phyloP scores from a whole-genome alignment of 2,329 filamentous ascomycete genomes.

The Penicillium nordicum region DNA sequence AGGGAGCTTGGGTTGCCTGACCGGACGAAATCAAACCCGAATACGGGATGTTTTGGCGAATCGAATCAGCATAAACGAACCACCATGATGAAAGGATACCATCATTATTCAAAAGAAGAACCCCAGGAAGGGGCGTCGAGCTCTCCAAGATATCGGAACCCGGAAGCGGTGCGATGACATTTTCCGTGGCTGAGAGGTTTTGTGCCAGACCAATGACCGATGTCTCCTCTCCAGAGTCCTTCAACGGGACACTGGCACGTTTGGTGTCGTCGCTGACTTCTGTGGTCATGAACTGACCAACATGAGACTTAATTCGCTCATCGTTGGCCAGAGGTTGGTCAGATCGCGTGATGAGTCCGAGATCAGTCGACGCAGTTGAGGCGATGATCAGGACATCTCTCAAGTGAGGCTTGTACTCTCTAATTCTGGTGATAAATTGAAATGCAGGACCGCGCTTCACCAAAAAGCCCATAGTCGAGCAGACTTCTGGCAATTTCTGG shows the following conservation, averaged over 20 bases:
- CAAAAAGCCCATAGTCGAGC: slow-evolving; percentile 63
- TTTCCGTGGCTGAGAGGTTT: slow-evolving; percentile 80
- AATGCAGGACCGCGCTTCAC: slow-evolving; percentile 63
- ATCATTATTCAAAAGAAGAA: slow-evolving; percentile 84
- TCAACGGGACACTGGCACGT: slow-evolving; percentile 78
- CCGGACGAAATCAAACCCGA: slow-evolving; percentile 57
- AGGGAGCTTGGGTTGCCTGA: slow-evolving; percentile 11
- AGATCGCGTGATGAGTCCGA: slow-evolving; percentile 74
- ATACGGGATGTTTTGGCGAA: slow-evolving; percentile 70
- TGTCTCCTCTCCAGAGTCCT: slow-evolving; percentile 63
- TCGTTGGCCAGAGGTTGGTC: slow-evolving; percentile 63
- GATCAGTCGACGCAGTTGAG: slow-evolving; percentile 74
- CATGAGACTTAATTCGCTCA: slow-evolving; percentile 57
- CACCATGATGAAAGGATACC: slow-evolving; percentile 85
- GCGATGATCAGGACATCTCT: slow-evolving; percentile 78
- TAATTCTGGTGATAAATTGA: slow-evolving; percentile 73
- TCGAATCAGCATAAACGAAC: slow-evolving; percentile 84
- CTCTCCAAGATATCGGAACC: slow-evolving; percentile 77
- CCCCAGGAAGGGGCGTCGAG: slow-evolving; percentile 72
- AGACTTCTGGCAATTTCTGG: slow-evolving; percentile 71
- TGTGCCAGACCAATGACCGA: slow-evolving; percentile 74
- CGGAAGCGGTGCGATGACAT: slow-evolving; percentile 72
- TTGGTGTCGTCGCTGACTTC: slow-evolving; percentile 62
- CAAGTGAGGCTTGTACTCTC: slow-evolving; percentile 74
- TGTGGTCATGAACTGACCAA: slow-evolving; percentile 62